Conservation (phyloP, 148 eudicot genomes). For the Dianthus caryophyllus region DNA sequence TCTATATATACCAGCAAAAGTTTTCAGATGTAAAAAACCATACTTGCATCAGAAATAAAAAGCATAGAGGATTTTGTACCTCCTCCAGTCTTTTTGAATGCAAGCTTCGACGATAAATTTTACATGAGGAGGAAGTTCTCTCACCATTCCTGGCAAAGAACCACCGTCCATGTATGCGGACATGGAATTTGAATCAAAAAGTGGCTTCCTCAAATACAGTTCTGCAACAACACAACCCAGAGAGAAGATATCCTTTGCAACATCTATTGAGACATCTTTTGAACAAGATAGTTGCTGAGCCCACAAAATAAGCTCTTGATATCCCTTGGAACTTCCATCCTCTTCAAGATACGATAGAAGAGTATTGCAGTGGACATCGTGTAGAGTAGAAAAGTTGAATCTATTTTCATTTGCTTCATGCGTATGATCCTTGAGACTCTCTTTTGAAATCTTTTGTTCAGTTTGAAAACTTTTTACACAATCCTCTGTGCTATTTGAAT, state of each 20-base stretch:
- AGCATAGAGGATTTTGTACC: conserved; percentile 35
- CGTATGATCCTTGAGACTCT: conserved; percentile 20
- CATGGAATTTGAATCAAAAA: conserved; percentile 64
- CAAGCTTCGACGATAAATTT: conserved; percentile 74
- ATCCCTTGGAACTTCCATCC: conserved; percentile 54
- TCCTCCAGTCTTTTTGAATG: conserved; percentile 64
- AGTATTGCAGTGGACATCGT: conserved; percentile 38
- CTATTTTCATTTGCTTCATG: conserved; percentile 20
- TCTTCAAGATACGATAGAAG: conserved; percentile 69
- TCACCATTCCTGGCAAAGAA: conserved; percentile 47
- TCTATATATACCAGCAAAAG: neutral
- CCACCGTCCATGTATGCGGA: conserved; percentile 49
- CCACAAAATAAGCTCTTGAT: conserved; percentile 83
- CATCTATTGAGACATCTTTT: conserved; percentile 33
- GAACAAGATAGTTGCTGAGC: conserved; percentile 41
- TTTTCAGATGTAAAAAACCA: neutral
- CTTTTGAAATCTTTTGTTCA: conserved; percentile 26
- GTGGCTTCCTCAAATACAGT: conserved; percentile 73
- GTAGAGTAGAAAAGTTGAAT: conserved; percentile 19
- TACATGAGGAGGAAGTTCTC: conserved; percentile 63
- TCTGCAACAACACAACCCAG: conserved; percentile 91
- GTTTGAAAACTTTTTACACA: conserved; percentile 22
- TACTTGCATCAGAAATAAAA: conserved; percentile 2
- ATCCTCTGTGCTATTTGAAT: conserved; percentile 31
- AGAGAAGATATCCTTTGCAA: conserved; percentile 74